These are phyloP conservation scores for Emydomyces testavorans DNA, from an alignment of 2,329 filamentous ascomycete genomes.

Conservation along the genomic window DNA sequence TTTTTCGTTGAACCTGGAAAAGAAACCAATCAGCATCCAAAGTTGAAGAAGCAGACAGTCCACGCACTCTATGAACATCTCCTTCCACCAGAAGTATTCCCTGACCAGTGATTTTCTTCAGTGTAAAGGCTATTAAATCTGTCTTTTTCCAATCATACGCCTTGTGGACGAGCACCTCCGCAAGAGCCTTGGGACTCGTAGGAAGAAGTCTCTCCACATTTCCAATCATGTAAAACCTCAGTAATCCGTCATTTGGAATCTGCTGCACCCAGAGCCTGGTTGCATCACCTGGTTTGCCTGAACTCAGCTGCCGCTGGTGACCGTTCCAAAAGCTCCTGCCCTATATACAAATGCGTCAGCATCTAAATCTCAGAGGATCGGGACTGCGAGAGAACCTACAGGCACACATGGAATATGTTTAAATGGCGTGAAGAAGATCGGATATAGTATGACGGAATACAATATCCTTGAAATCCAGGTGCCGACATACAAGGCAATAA, in stretches of 20 bases:
- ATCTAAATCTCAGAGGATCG: neutral
- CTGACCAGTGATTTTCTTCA: slow-evolving; percentile 32
- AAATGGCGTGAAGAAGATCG: slow-evolving; percentile 47
- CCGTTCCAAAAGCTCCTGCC: slow-evolving; percentile 37
- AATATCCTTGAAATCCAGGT: slow-evolving; percentile 10
- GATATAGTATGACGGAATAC: slow-evolving; percentile 43
- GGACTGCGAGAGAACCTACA: slow-evolving; percentile 26
- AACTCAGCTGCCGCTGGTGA: slow-evolving; percentile 31
- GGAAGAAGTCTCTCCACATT: slow-evolving; percentile 54
- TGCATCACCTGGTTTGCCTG: slow-evolving; percentile 31
- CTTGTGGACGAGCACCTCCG: slow-evolving; percentile 57
- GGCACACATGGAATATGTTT: slow-evolving; percentile 45
- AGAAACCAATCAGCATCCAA: neutral
- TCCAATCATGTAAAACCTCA: slow-evolving; percentile 53
- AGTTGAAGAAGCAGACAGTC: neutral
- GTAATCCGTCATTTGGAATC: slow-evolving; percentile 56
- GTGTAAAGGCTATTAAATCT: slow-evolving; percentile 31
- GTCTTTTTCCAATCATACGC: slow-evolving; percentile 62
- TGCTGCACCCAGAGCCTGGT: slow-evolving; percentile 43
- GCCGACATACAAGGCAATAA: slow-evolving; percentile 1
- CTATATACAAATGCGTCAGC: slow-evolving; percentile 17
- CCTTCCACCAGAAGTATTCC: slow-evolving; percentile 64
- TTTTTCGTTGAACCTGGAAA: slow-evolving; percentile 51
- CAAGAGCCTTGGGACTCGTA: slow-evolving; percentile 52
- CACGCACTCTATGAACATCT: slow-evolving; percentile 68